Evolutionary conservation across 2,329 filamentous ascomycete species (phyloP), one percentile per base, ranked within the genome.

Genomic region (Cladobotryum mycophilum): DNA sequence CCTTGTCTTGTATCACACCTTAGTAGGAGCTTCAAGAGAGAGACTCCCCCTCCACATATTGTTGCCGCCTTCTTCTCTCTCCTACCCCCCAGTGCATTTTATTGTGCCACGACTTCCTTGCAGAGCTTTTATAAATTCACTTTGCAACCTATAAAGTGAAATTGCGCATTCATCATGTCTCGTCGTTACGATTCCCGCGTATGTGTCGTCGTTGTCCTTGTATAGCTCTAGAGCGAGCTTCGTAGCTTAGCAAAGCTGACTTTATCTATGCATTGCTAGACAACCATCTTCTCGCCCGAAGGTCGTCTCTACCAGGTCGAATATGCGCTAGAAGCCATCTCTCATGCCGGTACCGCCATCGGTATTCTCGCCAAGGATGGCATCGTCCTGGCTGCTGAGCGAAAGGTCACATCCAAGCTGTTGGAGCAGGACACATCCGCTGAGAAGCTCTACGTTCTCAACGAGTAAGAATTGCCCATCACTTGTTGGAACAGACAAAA

Each of bases 281-380:
- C 93, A 63, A 99, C 93, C 69, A 99, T 99, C 81, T 99, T 99
- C 84, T 99, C 93, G 55, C 93, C 93, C 54, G 93, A 99, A 76
- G 93, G 93, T 58, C 91, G 93, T 67, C 82, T 99, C 55, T 99
- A 99, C 73, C 93, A 99, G 75, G 93, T 99, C 64, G 93, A 99
- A 82, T 99, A 99, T 80, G 95, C 93, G 22, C 83, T 99, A 47
- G 93, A 99, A 73, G 93, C 93, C 67, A 99, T 99, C 68, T 99
- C 93, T 60, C 93, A 99, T 65, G 93, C 93, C 60, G 93, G 93
- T 62, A 99, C 93, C 45, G 93, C 93, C 59, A 85, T 99, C 63
- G 93, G 93, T 50, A 96, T 99, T 67, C 80, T 99, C 59, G 93
- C 95, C 59, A 91, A 95, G 73, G 93, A 99, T 82, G 93, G 93